These are phyloP conservation scores for Trichoderma hamatum DNA, from an alignment of 2,329 filamentous ascomycete genomes.

Conservation along the genomic window DNA sequence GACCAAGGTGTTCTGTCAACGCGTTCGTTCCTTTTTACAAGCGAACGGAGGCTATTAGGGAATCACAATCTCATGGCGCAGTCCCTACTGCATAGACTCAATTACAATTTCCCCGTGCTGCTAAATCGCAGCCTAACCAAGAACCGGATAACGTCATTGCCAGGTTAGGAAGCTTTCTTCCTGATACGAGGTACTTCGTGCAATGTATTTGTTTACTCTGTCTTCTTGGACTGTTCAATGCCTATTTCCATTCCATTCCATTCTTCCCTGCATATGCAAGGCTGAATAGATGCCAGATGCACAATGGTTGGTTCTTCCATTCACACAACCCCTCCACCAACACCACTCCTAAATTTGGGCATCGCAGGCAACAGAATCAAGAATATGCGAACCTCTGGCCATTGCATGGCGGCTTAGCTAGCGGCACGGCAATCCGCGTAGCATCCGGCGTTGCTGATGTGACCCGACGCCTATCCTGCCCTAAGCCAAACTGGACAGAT, in stretches of 20 bases:
- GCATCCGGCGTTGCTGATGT: slow-evolving; percentile 22
- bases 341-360: not conserved
- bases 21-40: not conserved
- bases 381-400: not conserved
- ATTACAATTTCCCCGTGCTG: not conserved
- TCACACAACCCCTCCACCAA: not conserved
- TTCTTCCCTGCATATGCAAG: not conserved
- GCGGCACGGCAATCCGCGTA: slow-evolving; percentile 9
- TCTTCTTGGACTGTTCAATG: not conserved
- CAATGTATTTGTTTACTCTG: not conserved
- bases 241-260: not conserved
- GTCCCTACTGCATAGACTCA: not conserved
- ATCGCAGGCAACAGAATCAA: not conserved
- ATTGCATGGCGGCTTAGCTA: not conserved
- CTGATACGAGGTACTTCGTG: slow-evolving; percentile 13
- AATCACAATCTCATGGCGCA: not conserved
- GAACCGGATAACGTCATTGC: not conserved
- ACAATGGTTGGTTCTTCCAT: not conserved
- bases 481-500: not conserved
- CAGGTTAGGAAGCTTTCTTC: slow-evolving; percentile 1
- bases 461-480: not conserved
- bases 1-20: not conserved
- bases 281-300: not conserved
- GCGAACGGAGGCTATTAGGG: not conserved
- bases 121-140: not conserved